These are phyloP conservation scores for Cadophora luteo-olivacea DNA, from an alignment of 2,329 filamentous ascomycete genomes.

Conservation along the genomic window DNA sequence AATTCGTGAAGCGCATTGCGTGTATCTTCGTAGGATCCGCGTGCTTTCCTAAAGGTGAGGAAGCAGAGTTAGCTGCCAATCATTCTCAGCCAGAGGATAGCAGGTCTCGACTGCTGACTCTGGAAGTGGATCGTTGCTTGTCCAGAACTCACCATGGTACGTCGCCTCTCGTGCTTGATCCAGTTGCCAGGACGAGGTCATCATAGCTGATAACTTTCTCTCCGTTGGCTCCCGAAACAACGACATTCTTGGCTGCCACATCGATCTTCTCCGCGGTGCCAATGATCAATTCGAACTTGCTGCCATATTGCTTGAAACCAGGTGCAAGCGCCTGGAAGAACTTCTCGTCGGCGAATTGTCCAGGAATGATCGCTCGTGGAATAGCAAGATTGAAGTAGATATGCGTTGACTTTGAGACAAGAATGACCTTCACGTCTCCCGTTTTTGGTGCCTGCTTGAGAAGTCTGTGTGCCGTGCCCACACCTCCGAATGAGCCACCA, in stretches of 20 bases:
- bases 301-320: slow-evolving; percentile 55
- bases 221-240: slow-evolving; percentile 46
- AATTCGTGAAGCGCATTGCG: slow-evolving; percentile 35
- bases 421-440: slow-evolving; percentile 57
- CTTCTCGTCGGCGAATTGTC: slow-evolving; percentile 51
- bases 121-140: neutral
- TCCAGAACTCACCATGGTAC: slow-evolving; percentile 50
- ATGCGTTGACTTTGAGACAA: slow-evolving; percentile 59
- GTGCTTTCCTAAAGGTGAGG: slow-evolving; percentile 47
- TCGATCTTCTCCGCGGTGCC: slow-evolving; percentile 56
- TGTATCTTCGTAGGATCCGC: slow-evolving; percentile 49
- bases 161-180: slow-evolving; percentile 50
- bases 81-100: too few relatives aligned
- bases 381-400: slow-evolving; percentile 59
- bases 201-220: slow-evolving; percentile 53
- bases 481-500: slow-evolving; percentile 43
- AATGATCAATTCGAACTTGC: slow-evolving; percentile 59
- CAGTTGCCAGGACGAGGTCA: slow-evolving; percentile 61
- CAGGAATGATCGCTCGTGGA: slow-evolving; percentile 53
- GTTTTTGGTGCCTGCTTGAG: slow-evolving; percentile 39
- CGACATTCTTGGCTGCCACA: slow-evolving; percentile 50
- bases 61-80: neutral
- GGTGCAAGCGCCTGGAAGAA: slow-evolving; percentile 49
- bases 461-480: slow-evolving; percentile 43
- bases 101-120: neutral